Evolutionary conservation across 1,139 yeast genomes (phyloP).

Genomic region (Diutina rugosa): DNA sequence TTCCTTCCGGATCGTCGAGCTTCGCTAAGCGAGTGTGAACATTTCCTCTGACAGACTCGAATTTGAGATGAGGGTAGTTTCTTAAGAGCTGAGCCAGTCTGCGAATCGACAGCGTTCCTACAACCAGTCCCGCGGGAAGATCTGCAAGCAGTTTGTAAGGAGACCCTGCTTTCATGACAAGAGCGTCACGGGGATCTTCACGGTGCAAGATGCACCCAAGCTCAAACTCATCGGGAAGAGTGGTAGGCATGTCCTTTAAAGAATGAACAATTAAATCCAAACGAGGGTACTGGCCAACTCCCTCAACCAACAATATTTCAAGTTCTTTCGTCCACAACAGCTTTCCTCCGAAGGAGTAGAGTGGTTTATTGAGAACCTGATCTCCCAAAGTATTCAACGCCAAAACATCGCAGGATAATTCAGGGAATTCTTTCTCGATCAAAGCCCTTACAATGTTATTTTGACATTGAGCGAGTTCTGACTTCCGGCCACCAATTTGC

Average conservation of each 20-base stretch:
- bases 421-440: slow-evolving; percentile 50
- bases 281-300: slow-evolving; percentile 50
- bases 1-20: slow-evolving; percentile 52
- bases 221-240: slow-evolving; percentile 79
- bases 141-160: slow-evolving; percentile 53
- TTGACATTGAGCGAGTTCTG: slow-evolving; percentile 78
- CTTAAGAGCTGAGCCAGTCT: slow-evolving; percentile 58
- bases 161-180: slow-evolving; percentile 65
- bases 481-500: slow-evolving; percentile 80
- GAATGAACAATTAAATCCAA: slow-evolving; percentile 90
- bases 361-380: slow-evolving; percentile 70
- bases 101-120: slow-evolving; percentile 90
- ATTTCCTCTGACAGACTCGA: slow-evolving; percentile 81
- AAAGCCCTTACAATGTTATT: slow-evolving; percentile 57
- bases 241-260: slow-evolving; percentile 89
- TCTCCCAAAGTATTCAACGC: slow-evolving; percentile 87
- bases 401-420: slow-evolving; percentile 48
- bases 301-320: slow-evolving; percentile 59
- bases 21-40: slow-evolving; percentile 71
- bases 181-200: slow-evolving; percentile 86
- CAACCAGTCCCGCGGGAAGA: slow-evolving; percentile 73
- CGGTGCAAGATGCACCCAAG: slow-evolving; percentile 79
- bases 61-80: slow-evolving; percentile 27
- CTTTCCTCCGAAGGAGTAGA: slow-evolving; percentile 92
- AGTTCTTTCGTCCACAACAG: slow-evolving; percentile 93